phyloP scores from a whole-genome alignment of 495 filamentous ascomycete genomes.

The Aspergillus campestris region DNA sequence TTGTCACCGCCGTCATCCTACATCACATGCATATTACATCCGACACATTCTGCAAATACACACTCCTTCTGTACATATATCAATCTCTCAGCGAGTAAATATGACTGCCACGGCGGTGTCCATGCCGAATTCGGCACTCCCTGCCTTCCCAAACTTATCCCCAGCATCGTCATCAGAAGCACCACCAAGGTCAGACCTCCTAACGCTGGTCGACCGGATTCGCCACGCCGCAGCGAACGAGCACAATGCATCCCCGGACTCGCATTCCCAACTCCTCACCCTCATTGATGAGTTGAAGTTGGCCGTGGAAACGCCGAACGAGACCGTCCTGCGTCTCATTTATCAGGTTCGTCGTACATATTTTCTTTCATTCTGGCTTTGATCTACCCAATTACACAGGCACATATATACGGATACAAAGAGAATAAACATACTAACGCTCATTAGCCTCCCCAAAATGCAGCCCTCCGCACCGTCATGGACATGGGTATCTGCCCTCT shows the following conservation, averaged over 20 bases:
- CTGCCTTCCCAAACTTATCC: no score
- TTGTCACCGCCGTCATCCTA: no score
- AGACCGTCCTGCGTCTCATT: constrained; percentile 28
- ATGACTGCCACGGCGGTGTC: no score
- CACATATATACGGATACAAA: no score
- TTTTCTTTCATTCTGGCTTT: not conserved
- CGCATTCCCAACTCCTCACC: constrained; percentile 23
- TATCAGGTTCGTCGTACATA: constrained; percentile 23
- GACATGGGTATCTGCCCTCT: constrained; percentile 27
- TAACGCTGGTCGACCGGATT: constrained; percentile 16
- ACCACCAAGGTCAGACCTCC: no score
- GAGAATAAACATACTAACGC: not conserved
- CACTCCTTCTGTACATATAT: no score
- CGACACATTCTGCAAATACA: no score
- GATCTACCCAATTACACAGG: no score
- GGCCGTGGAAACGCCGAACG: constrained; percentile 27
- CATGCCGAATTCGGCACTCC: no score
- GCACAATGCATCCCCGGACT: constrained; percentile 10
- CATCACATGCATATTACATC: no score
- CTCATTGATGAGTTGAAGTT: constrained; percentile 24
- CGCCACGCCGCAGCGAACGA: constrained; percentile 16
- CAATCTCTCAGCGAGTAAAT: no score
- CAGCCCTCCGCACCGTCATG: constrained; percentile 26
- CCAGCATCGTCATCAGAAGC: no score
- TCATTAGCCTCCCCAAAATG: constrained; percentile 34